Percentiles rank a stretch among this genome's conserved stretches.
phyloP scores from a whole-genome alignment of 768 basidiomycete species.

The Leccinum subgranulosum region DNA sequence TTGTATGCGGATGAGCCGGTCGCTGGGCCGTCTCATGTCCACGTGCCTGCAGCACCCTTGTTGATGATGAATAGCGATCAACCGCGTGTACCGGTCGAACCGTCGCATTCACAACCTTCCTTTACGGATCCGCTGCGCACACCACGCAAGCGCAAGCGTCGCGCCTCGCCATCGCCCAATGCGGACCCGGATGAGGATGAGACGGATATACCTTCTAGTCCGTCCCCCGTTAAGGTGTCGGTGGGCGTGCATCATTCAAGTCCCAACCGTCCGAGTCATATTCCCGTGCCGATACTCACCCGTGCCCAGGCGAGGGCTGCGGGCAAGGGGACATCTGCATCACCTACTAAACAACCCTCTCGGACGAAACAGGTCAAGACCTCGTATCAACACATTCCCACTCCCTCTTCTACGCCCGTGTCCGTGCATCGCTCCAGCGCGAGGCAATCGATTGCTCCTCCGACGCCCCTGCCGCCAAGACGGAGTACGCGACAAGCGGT shows the following conservation, averaged over 20 bases:
- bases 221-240: slow-evolving; percentile 31
- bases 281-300: slow-evolving; percentile 3
- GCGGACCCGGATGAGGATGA: slow-evolving; percentile 10
- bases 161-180: slow-evolving; percentile 3
- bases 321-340: neutral
- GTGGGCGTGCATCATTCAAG: slow-evolving; percentile 1
- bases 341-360: neutral
- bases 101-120: slow-evolving; percentile 10
- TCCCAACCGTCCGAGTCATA: neutral
- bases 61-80: slow-evolving; percentile 21
- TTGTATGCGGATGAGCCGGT: slow-evolving; percentile 34
- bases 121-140: slow-evolving; percentile 29
- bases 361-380: slow-evolving; percentile 16
- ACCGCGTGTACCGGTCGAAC: slow-evolving; percentile 1
- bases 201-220: slow-evolving; percentile 21
- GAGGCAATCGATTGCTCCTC: slow-evolving; percentile 12
- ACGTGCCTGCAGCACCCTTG: slow-evolving; percentile 21
- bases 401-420: slow-evolving; percentile 23
- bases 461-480: slow-evolving; percentile 19
- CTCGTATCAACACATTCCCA: slow-evolving; percentile 23
- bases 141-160: slow-evolving; percentile 28
- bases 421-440: neutral
- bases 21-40: slow-evolving; percentile 24
- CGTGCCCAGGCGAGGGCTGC: slow-evolving; percentile 16
- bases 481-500: slow-evolving; percentile 28